Percentiles rank a stretch among this genome's conserved stretches.
phyloP scores from a whole-genome alignment of 768 basidiomycete species.

The Hypholoma fasciculare region DNA sequence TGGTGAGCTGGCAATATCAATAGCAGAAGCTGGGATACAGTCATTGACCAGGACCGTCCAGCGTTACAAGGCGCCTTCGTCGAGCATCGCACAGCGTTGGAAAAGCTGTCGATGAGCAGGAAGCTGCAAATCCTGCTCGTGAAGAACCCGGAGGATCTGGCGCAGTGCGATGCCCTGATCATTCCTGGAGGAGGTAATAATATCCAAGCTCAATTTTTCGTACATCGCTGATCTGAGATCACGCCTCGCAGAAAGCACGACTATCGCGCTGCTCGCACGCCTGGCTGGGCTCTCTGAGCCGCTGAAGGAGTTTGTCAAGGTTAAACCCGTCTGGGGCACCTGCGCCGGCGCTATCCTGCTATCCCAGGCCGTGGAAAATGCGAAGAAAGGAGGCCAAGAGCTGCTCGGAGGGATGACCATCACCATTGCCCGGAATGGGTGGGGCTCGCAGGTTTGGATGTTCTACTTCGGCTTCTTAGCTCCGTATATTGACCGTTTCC shows the following conservation, averaged over 20 bases:
- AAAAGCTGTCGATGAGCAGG: slow-evolving; percentile 49
- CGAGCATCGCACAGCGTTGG: slow-evolving; percentile 78
- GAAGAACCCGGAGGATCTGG: slow-evolving; percentile 73
- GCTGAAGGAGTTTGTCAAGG: slow-evolving; percentile 66
- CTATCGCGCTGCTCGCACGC: slow-evolving; percentile 78
- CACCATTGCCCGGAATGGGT: slow-evolving; percentile 84
- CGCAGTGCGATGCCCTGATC: slow-evolving; percentile 78
- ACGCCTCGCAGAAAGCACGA: slow-evolving; percentile 73
- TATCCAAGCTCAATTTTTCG: slow-evolving; percentile 14
- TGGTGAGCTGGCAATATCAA: slow-evolving; percentile 32
- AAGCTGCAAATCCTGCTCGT: slow-evolving; percentile 58
- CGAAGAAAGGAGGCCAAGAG: slow-evolving; percentile 88
- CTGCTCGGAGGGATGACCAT: slow-evolving; percentile 80
- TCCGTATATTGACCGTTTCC: not conserved
- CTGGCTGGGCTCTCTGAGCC: slow-evolving; percentile 81
- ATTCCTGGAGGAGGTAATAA: slow-evolving; percentile 87
- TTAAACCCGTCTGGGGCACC: slow-evolving; percentile 89
- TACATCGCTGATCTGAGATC: not conserved
- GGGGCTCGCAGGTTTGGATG: slow-evolving; percentile 80
- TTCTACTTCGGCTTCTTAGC: not conserved
- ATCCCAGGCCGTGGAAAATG: slow-evolving; percentile 68
- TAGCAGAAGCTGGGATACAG: not conserved
- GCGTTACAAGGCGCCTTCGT: slow-evolving; percentile 93
- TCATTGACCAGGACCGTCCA: slow-evolving; percentile 26
- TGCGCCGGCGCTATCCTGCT: slow-evolving; percentile 95